Evolutionary conservation across 2,329 filamentous ascomycete species (phyloP).

Genomic region (Pseudocercospora vitis): DNA sequence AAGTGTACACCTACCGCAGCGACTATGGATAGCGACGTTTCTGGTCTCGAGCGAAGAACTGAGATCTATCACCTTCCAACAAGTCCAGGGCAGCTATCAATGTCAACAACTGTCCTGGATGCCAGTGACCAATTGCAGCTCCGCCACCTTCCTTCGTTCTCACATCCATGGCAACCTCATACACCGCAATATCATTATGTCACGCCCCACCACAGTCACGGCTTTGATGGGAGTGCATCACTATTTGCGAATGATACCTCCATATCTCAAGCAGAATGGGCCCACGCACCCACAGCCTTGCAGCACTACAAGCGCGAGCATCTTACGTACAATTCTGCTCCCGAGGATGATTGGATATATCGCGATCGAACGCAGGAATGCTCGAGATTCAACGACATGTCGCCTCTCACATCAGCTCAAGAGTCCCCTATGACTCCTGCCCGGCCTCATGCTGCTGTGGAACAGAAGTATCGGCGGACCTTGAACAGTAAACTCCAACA

Average conservation of each 20-base stretch:
- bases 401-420: neutral
- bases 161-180: conserved; percentile 1
- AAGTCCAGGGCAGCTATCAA: neutral
- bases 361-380: neutral
- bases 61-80: neutral
- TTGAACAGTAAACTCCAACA: conserved; percentile 25
- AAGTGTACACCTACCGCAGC: neutral
- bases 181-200: neutral
- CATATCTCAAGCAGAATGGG: too few relatives aligned
- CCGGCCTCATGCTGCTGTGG: conserved; percentile 24
- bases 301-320: neutral
- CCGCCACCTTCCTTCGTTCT: neutral
- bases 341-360: neutral
- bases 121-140: neutral
- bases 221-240: neutral
- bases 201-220: neutral
- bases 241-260: neutral
- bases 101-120: neutral
- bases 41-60: neutral
- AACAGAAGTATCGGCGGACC: conserved; percentile 23
- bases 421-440: conserved; percentile 10
- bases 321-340: neutral
- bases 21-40: neutral
- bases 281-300: too few relatives aligned
- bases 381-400: neutral